Evolutionary conservation across 768 basidiomycete species (phyloP).

Genomic region (Phylloporus sp.): DNA sequence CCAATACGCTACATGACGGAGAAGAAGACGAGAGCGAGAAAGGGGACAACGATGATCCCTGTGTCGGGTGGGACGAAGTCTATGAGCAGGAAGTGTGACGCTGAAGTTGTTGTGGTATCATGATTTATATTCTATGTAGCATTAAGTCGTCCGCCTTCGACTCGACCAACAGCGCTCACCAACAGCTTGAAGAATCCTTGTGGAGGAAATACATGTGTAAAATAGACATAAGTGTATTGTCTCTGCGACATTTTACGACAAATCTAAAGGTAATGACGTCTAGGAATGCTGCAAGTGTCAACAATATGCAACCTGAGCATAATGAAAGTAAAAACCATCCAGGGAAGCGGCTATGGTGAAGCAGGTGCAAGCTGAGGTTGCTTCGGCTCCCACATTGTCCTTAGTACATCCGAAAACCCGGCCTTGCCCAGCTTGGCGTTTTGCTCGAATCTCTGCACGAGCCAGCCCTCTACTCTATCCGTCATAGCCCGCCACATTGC

Average conservation of each 20-base stretch:
- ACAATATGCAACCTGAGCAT: slow-evolving; percentile 4
- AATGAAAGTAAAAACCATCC: slow-evolving; percentile 4
- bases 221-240: slow-evolving; percentile 27
- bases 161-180: not conserved
- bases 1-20: slow-evolving; percentile 2
- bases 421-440: slow-evolving; percentile 87
- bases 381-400: slow-evolving; percentile 71
- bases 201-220: slow-evolving; percentile 17
- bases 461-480: slow-evolving; percentile 79
- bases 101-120: not conserved
- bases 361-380: slow-evolving; percentile 39
- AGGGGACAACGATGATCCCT: slow-evolving; percentile 31
- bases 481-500: slow-evolving; percentile 76
- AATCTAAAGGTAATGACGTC: slow-evolving; percentile 22
- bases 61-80: slow-evolving; percentile 41
- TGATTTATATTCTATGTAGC: not conserved
- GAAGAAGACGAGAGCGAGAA: slow-evolving; percentile 37
- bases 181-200: slow-evolving; percentile 1
- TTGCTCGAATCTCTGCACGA: slow-evolving; percentile 84
- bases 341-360: slow-evolving; percentile 22
- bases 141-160: not conserved
- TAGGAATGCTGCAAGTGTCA: slow-evolving; percentile 17
- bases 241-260: slow-evolving; percentile 20
- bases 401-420: slow-evolving; percentile 86
- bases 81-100: slow-evolving; percentile 73